Evolutionary conservation across 805 yeast genomes (phyloP), one percentile per base, ranked within the genome.

Genomic region (Candida ovalis): DNA sequence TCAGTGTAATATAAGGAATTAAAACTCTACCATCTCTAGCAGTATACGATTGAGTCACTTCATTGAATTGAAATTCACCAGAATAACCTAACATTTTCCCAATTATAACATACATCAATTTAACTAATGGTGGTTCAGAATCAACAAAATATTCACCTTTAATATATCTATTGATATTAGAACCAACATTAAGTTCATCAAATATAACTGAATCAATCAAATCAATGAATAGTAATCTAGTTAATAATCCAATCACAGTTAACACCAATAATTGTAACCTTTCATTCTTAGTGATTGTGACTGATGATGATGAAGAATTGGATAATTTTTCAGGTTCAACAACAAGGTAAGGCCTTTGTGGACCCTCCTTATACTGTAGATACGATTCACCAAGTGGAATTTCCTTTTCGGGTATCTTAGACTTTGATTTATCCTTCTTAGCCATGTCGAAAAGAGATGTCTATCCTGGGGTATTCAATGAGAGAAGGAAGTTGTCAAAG

Each of bases 161-260:
- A 46, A 82, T 75, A 70, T 90, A 94, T 67, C 87, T 82, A 49
- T 84, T 77, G 28, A 97, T 91, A 67, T 87, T 85, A 13, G 89
- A 88, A 37, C 97, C 97, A 57, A 89, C 88, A 66, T 88, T 96
- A 37, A 87, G 94, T 67, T 92, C 99, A 66, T 90, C 96, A 56
- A 88, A 88, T 12, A 92, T 96, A 33, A 90, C 95, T 19, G 86
- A 77, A 56, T 78, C 62, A 23, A 97, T 98, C 50, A 70, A 60
- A 25, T 76, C 71, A 44, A 92, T 69, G 40, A 75, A 68, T 56
- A 71, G 71, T 45, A 86, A 68, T 57, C 98, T 80, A 32, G 86
- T 76, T 41, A 66, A 60, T 12, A 74, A 48, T 0, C 96, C 77
- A 13, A 80, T 15, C 4, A 44, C 32, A 0, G 56, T 33, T 8